A percentile compares a stretch with the other conserved stretches of the same genome.
Evolutionary conservation across 768 basidiomycete genomes (phyloP).

Genomic region (Royoungia palumana): DNA sequence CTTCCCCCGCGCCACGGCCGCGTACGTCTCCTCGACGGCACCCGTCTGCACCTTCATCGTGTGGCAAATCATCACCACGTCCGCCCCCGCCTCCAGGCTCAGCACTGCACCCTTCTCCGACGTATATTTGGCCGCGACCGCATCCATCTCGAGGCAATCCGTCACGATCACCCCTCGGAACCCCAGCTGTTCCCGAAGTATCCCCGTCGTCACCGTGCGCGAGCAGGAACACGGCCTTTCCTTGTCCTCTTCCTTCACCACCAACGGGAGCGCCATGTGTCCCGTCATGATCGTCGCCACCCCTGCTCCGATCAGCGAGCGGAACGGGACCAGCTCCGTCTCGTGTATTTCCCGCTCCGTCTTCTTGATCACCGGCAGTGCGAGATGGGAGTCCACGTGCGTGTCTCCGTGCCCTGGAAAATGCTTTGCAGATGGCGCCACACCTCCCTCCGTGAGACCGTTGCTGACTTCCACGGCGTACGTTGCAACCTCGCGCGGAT

Average conservation of each 20-base stretch:
- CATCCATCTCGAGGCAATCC: constrained; percentile 77
- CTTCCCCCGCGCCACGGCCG: constrained; percentile 45
- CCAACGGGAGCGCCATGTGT: constrained; percentile 64
- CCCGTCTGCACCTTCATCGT: constrained; percentile 50
- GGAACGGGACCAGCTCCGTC: constrained; percentile 61
- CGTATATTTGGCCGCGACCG: constrained; percentile 47
- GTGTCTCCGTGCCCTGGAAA: constrained; percentile 78
- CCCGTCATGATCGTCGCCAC: constrained; percentile 68
- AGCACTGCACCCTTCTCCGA: constrained; percentile 45
- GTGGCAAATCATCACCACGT: constrained; percentile 76
- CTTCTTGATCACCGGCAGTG: constrained; percentile 59
- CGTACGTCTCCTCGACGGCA: constrained; percentile 50
- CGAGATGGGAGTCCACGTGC: constrained; percentile 66
- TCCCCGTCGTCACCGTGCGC: constrained; percentile 44
- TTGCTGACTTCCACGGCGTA: constrained; percentile 46
- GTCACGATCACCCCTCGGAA: constrained; percentile 65
- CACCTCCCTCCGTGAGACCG: constrained; percentile 45
- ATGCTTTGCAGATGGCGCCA: constrained; percentile 66
- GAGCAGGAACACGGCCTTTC: constrained; percentile 62
- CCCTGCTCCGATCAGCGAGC: constrained; percentile 36
- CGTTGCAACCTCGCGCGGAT: constrained; percentile 48
- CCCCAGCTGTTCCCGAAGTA: constrained; percentile 49
- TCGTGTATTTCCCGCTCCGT: constrained; percentile 37
- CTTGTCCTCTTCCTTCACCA: constrained; percentile 41
- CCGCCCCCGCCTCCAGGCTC: constrained; percentile 60